Percentiles rank a stretch among this genome's conserved stretches.
phyloP scores from a whole-genome alignment of 1,139 yeast genomes.

The Waltiozyma sp. region DNA sequence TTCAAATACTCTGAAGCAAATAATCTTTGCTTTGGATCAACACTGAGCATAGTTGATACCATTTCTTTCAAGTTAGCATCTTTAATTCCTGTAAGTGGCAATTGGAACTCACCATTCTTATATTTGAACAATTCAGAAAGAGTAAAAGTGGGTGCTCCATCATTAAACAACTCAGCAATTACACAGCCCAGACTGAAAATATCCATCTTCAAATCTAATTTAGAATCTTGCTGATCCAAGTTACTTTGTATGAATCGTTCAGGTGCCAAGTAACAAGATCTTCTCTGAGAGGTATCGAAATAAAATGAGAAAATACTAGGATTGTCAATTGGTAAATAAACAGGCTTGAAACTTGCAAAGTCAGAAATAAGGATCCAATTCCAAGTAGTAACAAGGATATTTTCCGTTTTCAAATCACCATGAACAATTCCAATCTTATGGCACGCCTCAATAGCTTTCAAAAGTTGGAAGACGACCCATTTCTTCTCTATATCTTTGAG shows the following conservation, averaged over 20 bases:
- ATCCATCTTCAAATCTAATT: constrained; percentile 62
- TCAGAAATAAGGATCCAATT: constrained; percentile 80
- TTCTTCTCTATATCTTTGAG: constrained; percentile 69
- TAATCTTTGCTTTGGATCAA: constrained; percentile 51
- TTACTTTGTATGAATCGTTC: constrained; percentile 58
- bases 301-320: constrained; percentile 91
- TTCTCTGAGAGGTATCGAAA: constrained; percentile 80
- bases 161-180: constrained; percentile 78
- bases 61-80: constrained; percentile 41
- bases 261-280: constrained; percentile 89
- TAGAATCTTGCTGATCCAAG: constrained; percentile 7
- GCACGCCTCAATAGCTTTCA: constrained; percentile 48
- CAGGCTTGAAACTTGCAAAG: constrained; percentile 80
- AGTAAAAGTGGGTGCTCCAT: constrained; percentile 80
- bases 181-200: constrained; percentile 87
- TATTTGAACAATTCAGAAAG: constrained; percentile 80
- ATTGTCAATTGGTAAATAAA: constrained; percentile 79
- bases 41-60: constrained; percentile 48
- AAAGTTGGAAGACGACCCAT: constrained; percentile 75
- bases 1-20: constrained; percentile 43
- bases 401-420: constrained; percentile 90
- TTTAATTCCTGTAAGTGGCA: constrained; percentile 45
- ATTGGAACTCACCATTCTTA: constrained; percentile 54
- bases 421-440: constrained; percentile 59
- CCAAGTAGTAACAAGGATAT: constrained; percentile 78